Evolutionary conservation across 176 grass and related monocot species (phyloP).

Genomic region (Oryza longistaminata): DNA sequence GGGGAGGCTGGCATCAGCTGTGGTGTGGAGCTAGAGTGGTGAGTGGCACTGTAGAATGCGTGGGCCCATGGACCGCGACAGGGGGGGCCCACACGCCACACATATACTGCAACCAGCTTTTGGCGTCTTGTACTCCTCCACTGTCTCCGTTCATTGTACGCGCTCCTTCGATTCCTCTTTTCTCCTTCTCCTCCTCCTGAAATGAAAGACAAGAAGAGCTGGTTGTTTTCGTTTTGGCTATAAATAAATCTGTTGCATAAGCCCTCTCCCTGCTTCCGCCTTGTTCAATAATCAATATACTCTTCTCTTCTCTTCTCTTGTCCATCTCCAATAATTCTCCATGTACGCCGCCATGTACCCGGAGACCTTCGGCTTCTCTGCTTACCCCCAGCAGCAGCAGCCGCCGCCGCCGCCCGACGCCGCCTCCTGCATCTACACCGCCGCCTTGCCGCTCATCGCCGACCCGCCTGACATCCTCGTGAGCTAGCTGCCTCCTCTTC

Average conservation of each 20-base stretch:
- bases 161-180: too few relatives aligned
- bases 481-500: background rate
- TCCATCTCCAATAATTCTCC: background rate
- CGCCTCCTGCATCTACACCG: slow-evolving; percentile 9
- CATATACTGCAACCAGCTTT: background rate
- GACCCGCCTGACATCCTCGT: slow-evolving; percentile 41
- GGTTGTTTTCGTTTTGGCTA: background rate
- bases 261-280: background rate
- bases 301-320: too few relatives aligned
- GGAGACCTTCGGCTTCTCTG: slow-evolving; percentile 45
- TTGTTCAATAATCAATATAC: background rate
- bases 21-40: background rate
- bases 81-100: background rate
- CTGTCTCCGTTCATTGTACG: background rate
- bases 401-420: slow-evolving; percentile 24
- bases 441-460: background rate
- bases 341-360: slow-evolving; percentile 43
- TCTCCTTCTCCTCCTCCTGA: too few relatives aligned
- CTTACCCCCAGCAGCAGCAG: slow-evolving; percentile 29
- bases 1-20: background rate
- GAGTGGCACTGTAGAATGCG: background rate
- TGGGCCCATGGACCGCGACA: background rate
- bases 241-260: slow-evolving; percentile 26
- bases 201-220: too few relatives aligned
- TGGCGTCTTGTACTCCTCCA: background rate